A percentile compares a stretch with the other conserved stretches of the same genome.
phyloP scores from a whole-genome alignment of 1,139 yeast genomes.

The Suhomyces panamericanus region DNA sequence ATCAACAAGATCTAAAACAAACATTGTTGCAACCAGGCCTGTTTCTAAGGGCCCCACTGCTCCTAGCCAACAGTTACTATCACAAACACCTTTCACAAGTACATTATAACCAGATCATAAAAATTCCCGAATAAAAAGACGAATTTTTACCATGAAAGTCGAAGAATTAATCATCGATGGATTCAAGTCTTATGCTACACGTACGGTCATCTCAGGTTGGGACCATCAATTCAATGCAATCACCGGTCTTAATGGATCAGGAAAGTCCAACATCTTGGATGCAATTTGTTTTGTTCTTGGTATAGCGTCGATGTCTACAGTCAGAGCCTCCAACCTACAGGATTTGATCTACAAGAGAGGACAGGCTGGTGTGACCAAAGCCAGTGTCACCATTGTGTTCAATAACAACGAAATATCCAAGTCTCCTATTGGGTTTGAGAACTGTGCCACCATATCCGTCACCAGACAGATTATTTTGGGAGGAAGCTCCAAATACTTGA shows the following conservation, averaged over 20 bases:
- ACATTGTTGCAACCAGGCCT: slow-evolving; percentile 1
- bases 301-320: slow-evolving; percentile 89
- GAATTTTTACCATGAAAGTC: slow-evolving; percentile 64
- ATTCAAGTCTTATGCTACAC: slow-evolving; percentile 94
- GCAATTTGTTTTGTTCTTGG: slow-evolving; percentile 99
- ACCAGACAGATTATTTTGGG: slow-evolving; percentile 91
- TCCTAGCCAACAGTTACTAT: neutral
- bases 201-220: slow-evolving; percentile 96
- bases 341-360: slow-evolving; percentile 96
- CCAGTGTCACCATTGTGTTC: slow-evolving; percentile 93
- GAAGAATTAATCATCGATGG: slow-evolving; percentile 97
- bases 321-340: slow-evolving; percentile 88
- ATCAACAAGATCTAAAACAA: slow-evolving; percentile 1
- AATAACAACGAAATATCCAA: slow-evolving; percentile 75
- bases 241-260: slow-evolving; percentile 96
- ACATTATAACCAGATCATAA: neutral
- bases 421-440: slow-evolving; percentile 88
- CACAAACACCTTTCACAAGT: neutral
- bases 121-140: neutral
- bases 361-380: slow-evolving; percentile 97
- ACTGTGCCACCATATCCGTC: slow-evolving; percentile 77
- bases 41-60: neutral
- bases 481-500: slow-evolving; percentile 87
- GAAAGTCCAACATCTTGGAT: slow-evolving; percentile 91
- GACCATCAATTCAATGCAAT: slow-evolving; percentile 96